These are phyloP conservation scores for Amylostereum chailletii DNA, from an alignment of 1,284 basidiomycete species.

Conservation along the genomic window DNA sequence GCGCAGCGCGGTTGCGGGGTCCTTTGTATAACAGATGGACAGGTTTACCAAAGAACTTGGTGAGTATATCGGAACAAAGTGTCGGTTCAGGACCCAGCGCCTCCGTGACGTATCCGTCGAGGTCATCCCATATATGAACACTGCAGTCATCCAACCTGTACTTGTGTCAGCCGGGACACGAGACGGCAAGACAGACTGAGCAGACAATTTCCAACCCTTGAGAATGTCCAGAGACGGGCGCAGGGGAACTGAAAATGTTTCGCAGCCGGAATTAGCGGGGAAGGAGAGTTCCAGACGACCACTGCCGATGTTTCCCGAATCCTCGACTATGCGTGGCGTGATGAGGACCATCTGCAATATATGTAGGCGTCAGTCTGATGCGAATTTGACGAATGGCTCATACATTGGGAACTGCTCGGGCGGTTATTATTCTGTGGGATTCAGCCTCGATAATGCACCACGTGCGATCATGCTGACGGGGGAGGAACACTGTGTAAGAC, in stretches of 20 bases:
- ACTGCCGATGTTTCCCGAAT: conserved; percentile 33
- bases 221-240: conserved; percentile 40
- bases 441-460: conserved; percentile 59
- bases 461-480: conserved; percentile 52
- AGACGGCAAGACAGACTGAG: conserved; percentile 3
- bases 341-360: conserved; percentile 57
- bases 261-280: conserved; percentile 45
- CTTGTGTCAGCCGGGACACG: not conserved
- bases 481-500: not conserved
- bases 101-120: conserved; percentile 61
- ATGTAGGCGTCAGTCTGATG: not conserved
- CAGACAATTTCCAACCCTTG: conserved; percentile 47
- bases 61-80: conserved; percentile 41
- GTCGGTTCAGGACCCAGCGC: conserved; percentile 21
- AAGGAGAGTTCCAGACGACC: conserved; percentile 47
- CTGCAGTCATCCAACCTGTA: conserved; percentile 43
- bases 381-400: conserved; percentile 6
- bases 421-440: conserved; percentile 50
- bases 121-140: conserved; percentile 36
- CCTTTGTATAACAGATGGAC: conserved; percentile 65
- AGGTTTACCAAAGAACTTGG: conserved; percentile 46
- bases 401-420: conserved; percentile 55
- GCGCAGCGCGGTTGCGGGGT: conserved; percentile 39
- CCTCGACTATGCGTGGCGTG: conserved; percentile 40
- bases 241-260: conserved; percentile 49